Base-by-base conservation (phyloP, 345 rosid genomes). In the Salix koriyanagi region DNA sequence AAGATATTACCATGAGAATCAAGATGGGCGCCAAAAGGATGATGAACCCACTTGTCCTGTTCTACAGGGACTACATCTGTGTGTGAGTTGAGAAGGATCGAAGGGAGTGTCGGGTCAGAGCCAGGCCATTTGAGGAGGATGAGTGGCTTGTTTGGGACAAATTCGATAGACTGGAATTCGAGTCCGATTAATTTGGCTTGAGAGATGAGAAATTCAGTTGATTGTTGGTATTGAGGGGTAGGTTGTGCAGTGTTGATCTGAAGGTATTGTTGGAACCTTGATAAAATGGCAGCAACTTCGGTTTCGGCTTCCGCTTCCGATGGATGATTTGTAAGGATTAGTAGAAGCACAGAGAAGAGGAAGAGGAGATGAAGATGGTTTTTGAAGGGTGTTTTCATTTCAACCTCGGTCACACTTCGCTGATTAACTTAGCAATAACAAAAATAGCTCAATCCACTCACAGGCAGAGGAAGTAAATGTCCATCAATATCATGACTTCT, bases 31-130 rank as follows among this genome's bases (percentile, higher is more conserved):
- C 69, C 83, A 77, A 96, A 89, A 0, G 97, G 96, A 44, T 80
- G 92, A 79, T 92, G 90, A 56, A 30, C 61, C 99, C 99, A 96
- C 86, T 96, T 96, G 65, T 84, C 80, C 7, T 77, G 79, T 84
- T 96, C 99, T 11, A 84, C 88, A 1, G 99, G 97, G 70, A 93
- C 97, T 34, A 93, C 97, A 79, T 96, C 99, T 46, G 99, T 92
- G 91, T 96, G 99, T 54, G 99, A 96, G 81, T 93, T 83, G 76
- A 93, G 93, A 74, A 96, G 90, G 69, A 96, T 39, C 26, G 96
- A 89, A 42, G 97, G 98, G 34, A 96, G 88, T 15, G 76, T 56
- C 0, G 89, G 89, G 74, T 86, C 70, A 32, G 93, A 89, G 64
- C 99, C 99, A 4, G 76, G 78, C 97, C 97, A 92, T 41, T 92